These are phyloP conservation scores for Pseudogymnoascus sp. DNA, from an alignment of 2,329 filamentous ascomycete species.

Conservation along the genomic window DNA sequence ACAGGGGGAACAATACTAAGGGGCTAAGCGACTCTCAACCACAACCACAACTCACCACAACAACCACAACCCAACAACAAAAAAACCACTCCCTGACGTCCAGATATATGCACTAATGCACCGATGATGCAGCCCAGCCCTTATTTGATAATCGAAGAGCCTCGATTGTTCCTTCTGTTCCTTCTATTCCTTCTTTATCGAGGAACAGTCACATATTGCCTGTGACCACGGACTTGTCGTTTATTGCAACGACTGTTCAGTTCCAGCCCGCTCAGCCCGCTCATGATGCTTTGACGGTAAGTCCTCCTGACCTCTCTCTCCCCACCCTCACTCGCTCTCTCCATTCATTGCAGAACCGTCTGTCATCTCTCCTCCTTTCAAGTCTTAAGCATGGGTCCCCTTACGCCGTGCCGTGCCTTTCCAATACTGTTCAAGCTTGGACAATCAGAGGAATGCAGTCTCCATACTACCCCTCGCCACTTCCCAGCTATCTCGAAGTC, in stretches of 20 bases:
- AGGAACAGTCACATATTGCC: background rate
- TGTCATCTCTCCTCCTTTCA: background rate
- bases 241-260: slow-evolving; percentile 1
- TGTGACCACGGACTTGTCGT: background rate
- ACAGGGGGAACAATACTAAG: slow-evolving; percentile 6
- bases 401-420: background rate
- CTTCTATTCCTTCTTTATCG: slow-evolving; percentile 4
- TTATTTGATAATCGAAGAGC: background rate
- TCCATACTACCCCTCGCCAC: background rate
- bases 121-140: background rate
- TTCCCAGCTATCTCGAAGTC: background rate
- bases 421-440: background rate
- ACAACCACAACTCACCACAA: background rate
- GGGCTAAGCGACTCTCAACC: slow-evolving; percentile 7
- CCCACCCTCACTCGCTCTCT: background rate
- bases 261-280: background rate
- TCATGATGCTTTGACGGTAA: background rate
- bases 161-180: background rate
- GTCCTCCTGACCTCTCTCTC: background rate
- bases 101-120: background rate
- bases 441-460: background rate
- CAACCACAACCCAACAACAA: background rate
- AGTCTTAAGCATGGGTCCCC: background rate
- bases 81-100: background rate
- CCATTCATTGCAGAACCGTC: background rate